Conservation (phyloP, 2,329 filamentous ascomycete species). For the Phaeosphaeria sp. region DNA sequence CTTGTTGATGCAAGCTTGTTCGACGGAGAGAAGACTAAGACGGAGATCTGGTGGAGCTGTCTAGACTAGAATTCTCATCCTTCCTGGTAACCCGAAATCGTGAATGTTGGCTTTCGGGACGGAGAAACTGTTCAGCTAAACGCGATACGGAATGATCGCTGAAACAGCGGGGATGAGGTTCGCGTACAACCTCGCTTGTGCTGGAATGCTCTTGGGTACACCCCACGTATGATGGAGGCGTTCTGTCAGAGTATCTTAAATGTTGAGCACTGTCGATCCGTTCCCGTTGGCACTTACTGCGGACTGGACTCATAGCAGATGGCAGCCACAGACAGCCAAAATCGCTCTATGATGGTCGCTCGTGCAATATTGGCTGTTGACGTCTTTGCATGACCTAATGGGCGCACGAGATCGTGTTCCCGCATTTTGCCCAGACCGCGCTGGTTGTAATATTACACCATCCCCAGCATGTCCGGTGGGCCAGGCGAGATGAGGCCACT, state of each 20-base stretch:
- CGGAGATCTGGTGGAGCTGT: neutral
- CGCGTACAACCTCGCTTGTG: slow-evolving; percentile 2
- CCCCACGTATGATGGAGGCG: neutral
- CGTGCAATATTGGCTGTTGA: neutral
- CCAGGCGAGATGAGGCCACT: neutral
- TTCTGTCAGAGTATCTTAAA: neutral
- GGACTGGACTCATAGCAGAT: neutral
- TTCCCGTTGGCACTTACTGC: neutral
- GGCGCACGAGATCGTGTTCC: slow-evolving; percentile 20
- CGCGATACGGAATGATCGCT: neutral
- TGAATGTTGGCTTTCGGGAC: neutral
- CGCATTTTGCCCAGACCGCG: slow-evolving; percentile 13
- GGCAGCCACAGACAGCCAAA: neutral
- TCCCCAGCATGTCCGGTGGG: neutral
- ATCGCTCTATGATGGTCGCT: neutral
- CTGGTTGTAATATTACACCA: slow-evolving; percentile 4
- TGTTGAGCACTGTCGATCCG: neutral
- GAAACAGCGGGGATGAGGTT: neutral
- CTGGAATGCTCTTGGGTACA: neutral
- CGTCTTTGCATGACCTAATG: slow-evolving; percentile 13
- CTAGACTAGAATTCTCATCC: neutral
- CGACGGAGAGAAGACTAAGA: neutral
- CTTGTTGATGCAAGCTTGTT: neutral
- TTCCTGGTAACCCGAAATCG: neutral
- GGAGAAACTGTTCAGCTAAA: neutral